Evolutionary conservation across 768 basidiomycete species (phyloP), one percentile per base, ranked within the genome.

Genomic region (Rhizopogon vinicolor): DNA sequence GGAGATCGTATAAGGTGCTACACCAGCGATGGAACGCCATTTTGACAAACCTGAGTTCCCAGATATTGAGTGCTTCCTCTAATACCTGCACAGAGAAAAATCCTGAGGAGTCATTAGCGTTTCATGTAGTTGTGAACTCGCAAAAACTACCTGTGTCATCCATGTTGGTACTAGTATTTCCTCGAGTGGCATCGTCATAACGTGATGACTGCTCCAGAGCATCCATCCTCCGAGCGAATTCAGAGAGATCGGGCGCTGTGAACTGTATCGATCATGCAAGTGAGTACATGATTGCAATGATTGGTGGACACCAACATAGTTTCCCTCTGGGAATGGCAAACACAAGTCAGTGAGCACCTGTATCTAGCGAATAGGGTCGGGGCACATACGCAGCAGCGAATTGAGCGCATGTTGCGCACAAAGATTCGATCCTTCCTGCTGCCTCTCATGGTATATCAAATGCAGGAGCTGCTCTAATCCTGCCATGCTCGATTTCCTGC

Each of bases 61-160:
- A 95, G 12, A 93, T 85, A 63, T 85, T 79, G 46, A 97, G 71
- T 2, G 94, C 94, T 53, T 85, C 80, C 61, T 93, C 90, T 16
- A 96, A 68, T 2, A 96, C 94, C 59, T 93, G 92, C 1, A 96
- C 80, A 2, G 93, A 95, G 72, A 97, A 97, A 69, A 92, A 97
- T 1, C 91, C 91, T 92, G 60, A 13, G 19, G 40, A 51, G 45
- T 51, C 10, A 2, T 31, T 61, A 44, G 19, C 5, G 45, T 13
- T 3, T 37, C 49, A 13, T 19, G 2, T 14, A 22, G 13, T 12
- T n/a, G 9, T 7, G 3, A 46, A 10, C 14, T 39, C 6, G 0
- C 10, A 8, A 48, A 8, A 53, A 63, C 35, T 58, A 84, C 92
- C 93, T 28, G 91, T 92, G 68, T 95, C 93, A 62, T 97, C 93